phyloP scores from a whole-genome alignment of 2,329 filamentous ascomycete genomes.

The Microcera coccophila region DNA sequence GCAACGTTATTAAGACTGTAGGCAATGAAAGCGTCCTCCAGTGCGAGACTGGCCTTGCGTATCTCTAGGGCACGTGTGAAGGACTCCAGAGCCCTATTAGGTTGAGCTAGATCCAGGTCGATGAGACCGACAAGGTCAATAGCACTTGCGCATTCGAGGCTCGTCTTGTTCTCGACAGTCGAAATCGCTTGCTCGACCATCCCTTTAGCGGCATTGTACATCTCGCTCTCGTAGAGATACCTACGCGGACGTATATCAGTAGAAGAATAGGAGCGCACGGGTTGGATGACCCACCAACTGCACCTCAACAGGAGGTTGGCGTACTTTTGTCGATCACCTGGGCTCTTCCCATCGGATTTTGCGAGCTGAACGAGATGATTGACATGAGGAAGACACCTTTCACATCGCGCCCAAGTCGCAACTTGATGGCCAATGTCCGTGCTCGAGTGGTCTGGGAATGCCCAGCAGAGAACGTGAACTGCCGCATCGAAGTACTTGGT shows the following conservation, averaged over 20 bases:
- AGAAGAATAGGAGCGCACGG: conserved; percentile 18
- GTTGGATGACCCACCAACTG: too few relatives aligned
- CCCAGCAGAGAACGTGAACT: conserved; percentile 21
- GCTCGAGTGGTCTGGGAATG: conserved; percentile 26
- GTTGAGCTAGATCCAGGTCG: conserved; percentile 27
- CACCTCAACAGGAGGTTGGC: background rate
- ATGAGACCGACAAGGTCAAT: conserved; percentile 30
- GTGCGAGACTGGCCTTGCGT: conserved; percentile 16
- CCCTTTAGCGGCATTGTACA: conserved; percentile 21
- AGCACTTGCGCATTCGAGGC: conserved; percentile 26
- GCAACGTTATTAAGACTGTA: conserved; percentile 31
- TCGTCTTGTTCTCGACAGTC: conserved; percentile 21
- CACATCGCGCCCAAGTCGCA: conserved; percentile 24
- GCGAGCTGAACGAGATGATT: conserved; percentile 20
- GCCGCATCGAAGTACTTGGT: conserved; percentile 20
- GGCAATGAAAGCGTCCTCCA: conserved; percentile 27
- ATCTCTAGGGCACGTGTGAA: conserved; percentile 25
- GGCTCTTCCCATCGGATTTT: conserved; percentile 12
- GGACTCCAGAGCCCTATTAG: conserved; percentile 18
- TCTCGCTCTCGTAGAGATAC: conserved; percentile 33
- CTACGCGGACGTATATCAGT: conserved; percentile 26
- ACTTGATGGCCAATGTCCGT: conserved; percentile 26
- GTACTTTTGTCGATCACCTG: conserved; percentile 14
- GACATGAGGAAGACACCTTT: conserved; percentile 30
- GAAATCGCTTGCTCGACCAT: conserved; percentile 24